Evolutionary conservation across 2,329 filamentous ascomycete species (phyloP), one percentile per base, ranked within the genome.

Genomic region (Fusarium liriodendri): DNA sequence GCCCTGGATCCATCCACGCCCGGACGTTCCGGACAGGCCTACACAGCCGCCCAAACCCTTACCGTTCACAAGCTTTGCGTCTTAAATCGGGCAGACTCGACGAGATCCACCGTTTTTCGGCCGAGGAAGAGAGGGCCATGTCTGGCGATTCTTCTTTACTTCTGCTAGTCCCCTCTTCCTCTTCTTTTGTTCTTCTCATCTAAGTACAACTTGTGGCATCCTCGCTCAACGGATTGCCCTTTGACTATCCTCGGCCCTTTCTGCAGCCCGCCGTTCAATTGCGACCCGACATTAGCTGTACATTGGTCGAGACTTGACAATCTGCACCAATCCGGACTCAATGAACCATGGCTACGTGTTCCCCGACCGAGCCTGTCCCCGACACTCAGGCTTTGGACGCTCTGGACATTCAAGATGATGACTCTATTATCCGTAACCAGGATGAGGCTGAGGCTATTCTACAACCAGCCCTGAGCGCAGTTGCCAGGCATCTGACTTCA

Each of bases 361-460:
- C 57, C n/a, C 38, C 60, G 27, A 50, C 50, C 50, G 66, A 66
- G 40, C 62, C 69, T 45, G 38, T 60, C 25, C 55, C 62, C 37
- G 52, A 60, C 61, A 50, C 62, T 13, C 58, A 47, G 33, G 60
- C 40, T 52, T 57, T 62, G 25, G 70, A 73, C 29, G 33, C 64
- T 18, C 62, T 66, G n/a, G 75, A 72, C 16, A 29, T 63, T 16
- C 62, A 65, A 29, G 75, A 77, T 38, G 75, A 68, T 22, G 70
- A 73, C 35, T 76, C 72, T n/a, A 76, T 79, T 20, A 74, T 81
- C 29, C 79, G 77, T 59, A 86, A 88, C 54, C 84, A 88, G 66
- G 89, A 91, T 75, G 88, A 88, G 72, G 89, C 87, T 6, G 88
- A 90, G 73, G 89, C 89, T 9, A 85, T 91, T 54, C 85, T 92